A percentile compares a stretch with the other conserved stretches of the same genome.
Conservation (phyloP, 208 protist genomes). For the Trypanosoma caninum region DNA sequence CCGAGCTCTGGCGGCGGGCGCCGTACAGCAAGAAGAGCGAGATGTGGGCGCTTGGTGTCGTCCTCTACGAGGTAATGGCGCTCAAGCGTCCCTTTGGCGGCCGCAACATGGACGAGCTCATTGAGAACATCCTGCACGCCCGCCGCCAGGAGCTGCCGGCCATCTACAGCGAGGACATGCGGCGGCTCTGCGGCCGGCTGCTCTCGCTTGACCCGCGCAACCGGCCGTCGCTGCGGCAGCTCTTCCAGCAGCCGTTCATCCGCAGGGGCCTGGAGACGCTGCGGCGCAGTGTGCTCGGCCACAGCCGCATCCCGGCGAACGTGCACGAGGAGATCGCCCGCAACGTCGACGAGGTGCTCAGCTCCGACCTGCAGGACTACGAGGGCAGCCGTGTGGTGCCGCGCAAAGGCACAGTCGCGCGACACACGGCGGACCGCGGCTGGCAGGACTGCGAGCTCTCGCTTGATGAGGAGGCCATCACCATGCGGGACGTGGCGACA, state of each 20-base stretch:
- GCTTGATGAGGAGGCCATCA: slow-evolving; percentile 42
- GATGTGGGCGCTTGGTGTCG: slow-evolving; percentile 89
- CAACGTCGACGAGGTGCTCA: slow-evolving; percentile 57
- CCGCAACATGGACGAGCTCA: slow-evolving; percentile 83
- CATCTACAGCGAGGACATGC: slow-evolving; percentile 43
- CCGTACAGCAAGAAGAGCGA: slow-evolving; percentile 93
- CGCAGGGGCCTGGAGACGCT: slow-evolving; percentile 59
- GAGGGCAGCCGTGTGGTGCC: slow-evolving; percentile 35
- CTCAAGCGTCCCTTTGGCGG: slow-evolving; percentile 79
- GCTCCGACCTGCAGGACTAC: slow-evolving; percentile 31
- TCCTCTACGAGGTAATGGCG: slow-evolving; percentile 86
- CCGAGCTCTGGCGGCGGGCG: slow-evolving; percentile 89
- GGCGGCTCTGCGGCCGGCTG: slow-evolving; percentile 52
- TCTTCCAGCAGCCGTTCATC: slow-evolving; percentile 75
- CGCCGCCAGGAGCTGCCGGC: slow-evolving; percentile 43
- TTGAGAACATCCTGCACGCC: slow-evolving; percentile 78
- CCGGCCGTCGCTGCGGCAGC: slow-evolving; percentile 53
- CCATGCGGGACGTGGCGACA: slow-evolving; percentile 37
- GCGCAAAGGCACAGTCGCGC: slow-evolving; percentile 41
- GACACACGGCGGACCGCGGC: slow-evolving; percentile 68
- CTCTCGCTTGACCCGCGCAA: slow-evolving; percentile 55
- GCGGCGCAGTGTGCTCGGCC: slow-evolving; percentile 67
- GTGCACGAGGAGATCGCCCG: slow-evolving; percentile 56
- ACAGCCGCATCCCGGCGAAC: slow-evolving; percentile 57
- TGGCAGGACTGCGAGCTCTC: slow-evolving; percentile 81